Conservation (phyloP, 1,284 basidiomycete species). For the Phellinidium pouzarii region DNA sequence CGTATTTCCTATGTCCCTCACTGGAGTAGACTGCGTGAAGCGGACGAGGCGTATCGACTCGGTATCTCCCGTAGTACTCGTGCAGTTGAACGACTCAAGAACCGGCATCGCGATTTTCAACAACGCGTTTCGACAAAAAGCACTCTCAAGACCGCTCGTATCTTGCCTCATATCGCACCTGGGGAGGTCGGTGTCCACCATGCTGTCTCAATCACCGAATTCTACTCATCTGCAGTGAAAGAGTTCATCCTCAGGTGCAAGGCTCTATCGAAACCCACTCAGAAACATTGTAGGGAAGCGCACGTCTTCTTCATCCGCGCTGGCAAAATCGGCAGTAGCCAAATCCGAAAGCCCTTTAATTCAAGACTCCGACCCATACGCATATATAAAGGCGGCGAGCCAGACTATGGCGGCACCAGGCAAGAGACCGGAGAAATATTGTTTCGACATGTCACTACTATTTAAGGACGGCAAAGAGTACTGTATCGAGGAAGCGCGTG, state of each 20-base stretch:
- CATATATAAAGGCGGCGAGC: slow-evolving; percentile 45
- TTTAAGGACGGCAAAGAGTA: slow-evolving; percentile 67
- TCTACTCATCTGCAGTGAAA: background rate
- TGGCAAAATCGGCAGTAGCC: slow-evolving; percentile 29
- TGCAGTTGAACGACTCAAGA: slow-evolving; percentile 82
- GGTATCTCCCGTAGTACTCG: slow-evolving; percentile 81
- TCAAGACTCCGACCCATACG: slow-evolving; percentile 15
- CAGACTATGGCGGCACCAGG: slow-evolving; percentile 57
- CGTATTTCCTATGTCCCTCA: slow-evolving; percentile 8
- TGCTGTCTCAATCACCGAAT: background rate
- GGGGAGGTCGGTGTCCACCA: slow-evolving; percentile 10
- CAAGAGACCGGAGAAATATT: slow-evolving; percentile 62
- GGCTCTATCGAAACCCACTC: slow-evolving; percentile 48
- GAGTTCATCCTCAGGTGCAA: slow-evolving; percentile 15
- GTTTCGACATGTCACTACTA: slow-evolving; percentile 59
- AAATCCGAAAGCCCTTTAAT: background rate
- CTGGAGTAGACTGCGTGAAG: slow-evolving; percentile 55
- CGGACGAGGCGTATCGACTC: slow-evolving; percentile 77
- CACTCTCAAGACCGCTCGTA: slow-evolving; percentile 1
- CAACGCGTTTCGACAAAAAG: slow-evolving; percentile 33
- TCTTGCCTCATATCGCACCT: slow-evolving; percentile 1
- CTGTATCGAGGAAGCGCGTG: slow-evolving; percentile 68
- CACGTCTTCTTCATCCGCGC: slow-evolving; percentile 25
- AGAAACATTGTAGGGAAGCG: slow-evolving; percentile 37
- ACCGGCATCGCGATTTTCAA: slow-evolving; percentile 78